A percentile compares a stretch with the other conserved stretches of the same genome.
Evolutionary conservation across 2,329 filamentous ascomycete genomes (phyloP).

Genomic region (Beauveria sp.): DNA sequence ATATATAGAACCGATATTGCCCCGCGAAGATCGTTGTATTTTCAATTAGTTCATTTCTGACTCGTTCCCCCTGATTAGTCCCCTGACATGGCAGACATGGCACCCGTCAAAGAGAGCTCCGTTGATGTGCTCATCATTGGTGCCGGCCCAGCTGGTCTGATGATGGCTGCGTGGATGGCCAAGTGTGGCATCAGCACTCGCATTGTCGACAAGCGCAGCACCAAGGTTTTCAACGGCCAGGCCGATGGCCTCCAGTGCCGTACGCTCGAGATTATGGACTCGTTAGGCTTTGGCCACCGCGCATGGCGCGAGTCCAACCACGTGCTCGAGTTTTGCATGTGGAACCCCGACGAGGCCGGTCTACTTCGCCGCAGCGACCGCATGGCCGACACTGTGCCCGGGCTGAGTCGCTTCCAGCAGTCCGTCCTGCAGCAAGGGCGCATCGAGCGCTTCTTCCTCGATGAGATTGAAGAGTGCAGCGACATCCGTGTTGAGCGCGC

Average conservation of each 20-base stretch:
- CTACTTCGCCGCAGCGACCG: conserved; percentile 49
- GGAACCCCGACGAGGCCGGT: conserved; percentile 56
- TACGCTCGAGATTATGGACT: conserved; percentile 65
- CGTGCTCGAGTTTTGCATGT: conserved; percentile 51
- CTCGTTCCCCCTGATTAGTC: background rate
- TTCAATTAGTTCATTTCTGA: background rate
- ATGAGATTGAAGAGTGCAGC: conserved; percentile 37
- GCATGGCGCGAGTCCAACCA: conserved; percentile 60
- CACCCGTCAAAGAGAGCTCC: background rate
- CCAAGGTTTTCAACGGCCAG: conserved; percentile 26
- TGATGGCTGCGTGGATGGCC: conserved; percentile 34
- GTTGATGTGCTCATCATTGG: conserved; percentile 38
- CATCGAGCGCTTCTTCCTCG: conserved; percentile 59
- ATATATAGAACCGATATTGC: background rate
- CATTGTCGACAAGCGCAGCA: conserved; percentile 16
- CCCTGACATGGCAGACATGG: background rate
- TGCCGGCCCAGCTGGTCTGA: conserved; percentile 38
- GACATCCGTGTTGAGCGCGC: conserved; percentile 49
- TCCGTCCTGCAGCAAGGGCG: conserved; percentile 64
- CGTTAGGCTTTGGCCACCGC: conserved; percentile 57
- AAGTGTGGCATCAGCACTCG: conserved; percentile 13
- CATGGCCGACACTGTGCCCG: conserved; percentile 54
- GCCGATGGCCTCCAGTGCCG: conserved; percentile 49
- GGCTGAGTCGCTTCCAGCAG: conserved; percentile 56
- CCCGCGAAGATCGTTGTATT: background rate